A percentile compares a stretch with the other conserved stretches of the same genome.
phyloP scores from a whole-genome alignment of 2,329 filamentous ascomycete genomes.

The Paraphoma chrysanthemicola region DNA sequence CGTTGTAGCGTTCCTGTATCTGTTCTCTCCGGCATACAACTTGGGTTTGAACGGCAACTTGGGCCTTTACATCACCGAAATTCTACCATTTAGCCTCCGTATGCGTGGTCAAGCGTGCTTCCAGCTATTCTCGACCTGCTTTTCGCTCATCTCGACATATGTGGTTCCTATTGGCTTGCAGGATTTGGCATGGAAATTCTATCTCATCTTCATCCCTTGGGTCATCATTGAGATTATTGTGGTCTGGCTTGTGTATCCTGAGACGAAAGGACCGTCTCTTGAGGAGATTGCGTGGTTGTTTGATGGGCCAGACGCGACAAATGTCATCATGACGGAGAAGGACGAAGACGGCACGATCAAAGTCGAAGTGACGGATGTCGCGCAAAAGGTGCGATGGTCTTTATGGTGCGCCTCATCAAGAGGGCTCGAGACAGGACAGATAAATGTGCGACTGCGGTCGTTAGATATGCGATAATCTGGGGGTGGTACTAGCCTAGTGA shows the following conservation, averaged over 20 bases:
- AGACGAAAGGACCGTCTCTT: background rate
- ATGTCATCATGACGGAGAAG: background rate
- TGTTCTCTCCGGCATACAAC: background rate
- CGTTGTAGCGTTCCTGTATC: background rate
- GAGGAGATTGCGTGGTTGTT: background rate
- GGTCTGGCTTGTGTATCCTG: background rate
- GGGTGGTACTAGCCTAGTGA: no score
- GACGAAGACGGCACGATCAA: background rate
- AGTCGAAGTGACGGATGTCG: background rate
- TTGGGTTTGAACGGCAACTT: background rate
- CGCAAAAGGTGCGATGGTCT: background rate
- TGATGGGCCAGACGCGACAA: background rate
- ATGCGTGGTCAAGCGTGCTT: background rate
- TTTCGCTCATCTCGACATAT: slow-evolving; percentile 1
- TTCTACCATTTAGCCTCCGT: background rate
- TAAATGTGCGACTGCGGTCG: no score
- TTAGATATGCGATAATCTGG: no score
- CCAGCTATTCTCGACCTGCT: slow-evolving; percentile 3
- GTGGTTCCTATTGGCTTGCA: background rate
- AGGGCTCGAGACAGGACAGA: no score
- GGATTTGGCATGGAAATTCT: slow-evolving; percentile 6
- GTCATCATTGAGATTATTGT: background rate
- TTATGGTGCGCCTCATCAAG: no score
- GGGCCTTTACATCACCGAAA: slow-evolving; percentile 3
- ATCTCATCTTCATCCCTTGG: background rate